phyloP scores from a whole-genome alignment of 2,329 filamentous ascomycete species.

The Trichophyton verrucosum region DNA sequence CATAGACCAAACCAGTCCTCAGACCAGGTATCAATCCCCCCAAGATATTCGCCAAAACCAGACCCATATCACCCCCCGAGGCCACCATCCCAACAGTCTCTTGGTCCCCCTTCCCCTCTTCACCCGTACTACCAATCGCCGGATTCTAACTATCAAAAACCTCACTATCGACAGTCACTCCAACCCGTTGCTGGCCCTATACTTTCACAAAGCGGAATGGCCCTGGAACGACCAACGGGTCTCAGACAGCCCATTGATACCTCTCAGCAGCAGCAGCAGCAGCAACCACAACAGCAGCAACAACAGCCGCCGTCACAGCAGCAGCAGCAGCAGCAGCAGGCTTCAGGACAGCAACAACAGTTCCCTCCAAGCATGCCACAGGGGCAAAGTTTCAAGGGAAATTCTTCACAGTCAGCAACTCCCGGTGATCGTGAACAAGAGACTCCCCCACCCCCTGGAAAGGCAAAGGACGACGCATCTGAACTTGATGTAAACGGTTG shows the following conservation, averaged over 20 bases:
- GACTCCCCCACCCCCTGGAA: slow-evolving; percentile 29
- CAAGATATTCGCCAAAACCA: slow-evolving; percentile 13
- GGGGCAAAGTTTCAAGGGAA: slow-evolving; percentile 19
- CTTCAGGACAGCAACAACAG: slow-evolving; percentile 6
- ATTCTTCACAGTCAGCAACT: slow-evolving; percentile 18
- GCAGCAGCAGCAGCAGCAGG: slow-evolving; percentile 3
- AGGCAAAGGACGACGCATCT: slow-evolving; percentile 29
- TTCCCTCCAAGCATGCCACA: slow-evolving; percentile 16
- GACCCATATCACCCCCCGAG: slow-evolving; percentile 19
- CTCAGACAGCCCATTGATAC: slow-evolving; percentile 11
- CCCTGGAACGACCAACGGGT: slow-evolving; percentile 13
- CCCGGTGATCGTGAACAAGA: slow-evolving; percentile 34
- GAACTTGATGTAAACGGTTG: slow-evolving; percentile 35
- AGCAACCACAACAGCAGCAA: slow-evolving; percentile 6
- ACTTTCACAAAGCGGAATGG: slow-evolving; percentile 9
- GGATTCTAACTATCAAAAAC: slow-evolving; percentile 16
- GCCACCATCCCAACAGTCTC: slow-evolving; percentile 26
- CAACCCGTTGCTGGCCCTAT: slow-evolving; percentile 10
- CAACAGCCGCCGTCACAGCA: neutral
- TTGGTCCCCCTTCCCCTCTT: slow-evolving; percentile 26
- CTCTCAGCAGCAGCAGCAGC: slow-evolving; percentile 1
- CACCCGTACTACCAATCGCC: slow-evolving; percentile 12
- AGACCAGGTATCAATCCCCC: slow-evolving; percentile 13
- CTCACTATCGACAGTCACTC: slow-evolving; percentile 13
- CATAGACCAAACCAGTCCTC: slow-evolving; percentile 12